A percentile compares a stretch with the other conserved stretches of the same genome.
These are phyloP conservation scores for Cutaneotrichosporon cyanovorans DNA, from an alignment of 1,284 basidiomycete species.

Conservation along the genomic window DNA sequence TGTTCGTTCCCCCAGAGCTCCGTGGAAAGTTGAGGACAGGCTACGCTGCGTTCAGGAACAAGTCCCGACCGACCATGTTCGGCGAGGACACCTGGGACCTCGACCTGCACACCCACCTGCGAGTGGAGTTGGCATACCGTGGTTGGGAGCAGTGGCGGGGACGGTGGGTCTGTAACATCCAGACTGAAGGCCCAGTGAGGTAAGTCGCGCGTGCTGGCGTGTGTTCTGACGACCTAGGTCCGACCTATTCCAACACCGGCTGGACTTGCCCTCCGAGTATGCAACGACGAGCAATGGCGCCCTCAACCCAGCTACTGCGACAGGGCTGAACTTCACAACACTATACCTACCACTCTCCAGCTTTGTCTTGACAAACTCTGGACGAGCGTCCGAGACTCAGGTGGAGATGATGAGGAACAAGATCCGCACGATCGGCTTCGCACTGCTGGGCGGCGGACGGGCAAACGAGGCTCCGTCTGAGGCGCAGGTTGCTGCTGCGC, in stretches of 20 bases:
- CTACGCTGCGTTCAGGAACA: conserved; percentile 50
- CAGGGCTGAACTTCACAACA: conserved; percentile 43
- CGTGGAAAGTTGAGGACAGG: conserved; percentile 45
- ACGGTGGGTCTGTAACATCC: conserved; percentile 49
- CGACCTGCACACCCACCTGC: conserved; percentile 47
- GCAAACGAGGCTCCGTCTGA: conserved; percentile 13
- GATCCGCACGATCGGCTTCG: conserved; percentile 49
- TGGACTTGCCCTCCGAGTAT: conserved; percentile 37
- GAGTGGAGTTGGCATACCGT: conserved; percentile 45
- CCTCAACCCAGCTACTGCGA: conserved; percentile 21
- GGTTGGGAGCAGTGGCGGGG: conserved; percentile 43
- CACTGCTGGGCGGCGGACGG: conserved; percentile 42
- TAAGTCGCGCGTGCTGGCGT: conserved; percentile 13
- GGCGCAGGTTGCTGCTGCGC: conserved; percentile 5
- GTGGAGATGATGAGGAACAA: conserved; percentile 47
- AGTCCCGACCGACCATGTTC: conserved; percentile 46
- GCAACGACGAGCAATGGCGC: conserved; percentile 21
- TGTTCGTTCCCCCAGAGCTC: conserved; percentile 37
- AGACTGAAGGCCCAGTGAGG: conserved; percentile 49
- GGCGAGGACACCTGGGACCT: conserved; percentile 49
- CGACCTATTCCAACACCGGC: conserved; percentile 51
- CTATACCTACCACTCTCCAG: conserved; percentile 48
- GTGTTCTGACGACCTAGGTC: conserved; percentile 27
- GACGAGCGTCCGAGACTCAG: conserved; percentile 44
- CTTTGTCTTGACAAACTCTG: conserved; percentile 50